Percentiles rank a stretch among this genome's conserved stretches.
Conservation (phyloP, 371 early-diverging fungal genomes). For the Cokeromyces recurvatus region DNA sequence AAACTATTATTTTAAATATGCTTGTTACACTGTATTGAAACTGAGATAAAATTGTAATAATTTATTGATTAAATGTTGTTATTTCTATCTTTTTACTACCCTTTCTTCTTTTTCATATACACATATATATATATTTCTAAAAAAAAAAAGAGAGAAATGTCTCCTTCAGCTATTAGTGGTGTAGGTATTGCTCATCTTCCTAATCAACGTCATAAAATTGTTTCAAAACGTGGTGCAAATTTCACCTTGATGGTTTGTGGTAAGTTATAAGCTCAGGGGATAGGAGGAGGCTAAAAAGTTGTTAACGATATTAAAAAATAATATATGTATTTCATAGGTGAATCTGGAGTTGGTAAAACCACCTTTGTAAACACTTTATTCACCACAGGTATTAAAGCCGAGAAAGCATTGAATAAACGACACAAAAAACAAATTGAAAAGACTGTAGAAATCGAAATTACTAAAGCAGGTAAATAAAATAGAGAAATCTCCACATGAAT, state of each 20-base stretch:
- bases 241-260: constrained; percentile 96
- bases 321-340: no score
- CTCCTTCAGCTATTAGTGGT: constrained; percentile 46
- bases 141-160: no score
- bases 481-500: no score
- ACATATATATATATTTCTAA: no score
- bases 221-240: constrained; percentile 81
- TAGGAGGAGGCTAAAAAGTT: no score
- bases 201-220: constrained; percentile 93
- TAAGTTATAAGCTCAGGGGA: constrained; percentile 31
- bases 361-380: constrained; percentile 82
- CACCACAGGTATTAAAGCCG: constrained; percentile 56
- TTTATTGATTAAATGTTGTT: no score
- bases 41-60: no score
- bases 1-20: no score
- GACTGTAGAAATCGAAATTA: constrained; percentile 68
- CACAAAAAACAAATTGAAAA: constrained; percentile 54
- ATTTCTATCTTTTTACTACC: no score
- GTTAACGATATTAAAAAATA: no score
- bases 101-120: no score
- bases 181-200: constrained; percentile 96
- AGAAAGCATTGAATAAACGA: constrained; percentile 44
- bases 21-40: no score
- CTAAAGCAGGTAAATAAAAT: constrained; percentile 52
- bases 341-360: constrained; percentile 68